phyloP scores from a whole-genome alignment of 305 asterid genomes.

The Solanum hybrid region DNA sequence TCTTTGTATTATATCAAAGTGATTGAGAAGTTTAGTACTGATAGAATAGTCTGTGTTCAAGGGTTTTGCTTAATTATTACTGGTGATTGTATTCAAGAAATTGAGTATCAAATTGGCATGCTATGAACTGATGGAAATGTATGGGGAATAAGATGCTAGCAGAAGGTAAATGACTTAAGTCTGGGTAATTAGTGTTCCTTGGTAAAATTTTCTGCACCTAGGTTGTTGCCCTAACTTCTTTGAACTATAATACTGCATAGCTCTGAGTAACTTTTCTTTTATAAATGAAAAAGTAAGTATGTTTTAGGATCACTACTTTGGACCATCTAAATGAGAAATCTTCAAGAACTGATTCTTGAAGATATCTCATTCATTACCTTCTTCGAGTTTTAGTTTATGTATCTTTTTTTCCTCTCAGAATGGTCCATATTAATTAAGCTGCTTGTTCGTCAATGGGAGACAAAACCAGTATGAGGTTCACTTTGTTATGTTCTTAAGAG shows the following conservation, averaged over 20 bases:
- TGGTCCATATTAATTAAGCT: background rate
- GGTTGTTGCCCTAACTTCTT: background rate
- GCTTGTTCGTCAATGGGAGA: background rate
- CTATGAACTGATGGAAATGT: background rate
- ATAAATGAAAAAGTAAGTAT: background rate
- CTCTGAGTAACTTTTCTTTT: background rate
- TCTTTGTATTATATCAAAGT: background rate
- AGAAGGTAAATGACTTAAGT: background rate
- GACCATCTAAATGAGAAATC: background rate
- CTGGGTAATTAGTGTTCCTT: background rate
- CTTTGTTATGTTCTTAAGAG: background rate
- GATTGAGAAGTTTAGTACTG: background rate
- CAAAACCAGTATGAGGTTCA: background rate
- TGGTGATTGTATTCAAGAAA: background rate
- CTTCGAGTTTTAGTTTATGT: background rate
- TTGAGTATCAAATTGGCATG: background rate
- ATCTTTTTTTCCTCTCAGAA: background rate
- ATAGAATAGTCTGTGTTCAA: background rate
- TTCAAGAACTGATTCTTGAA: background rate
- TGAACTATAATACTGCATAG: background rate
- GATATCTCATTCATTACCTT: background rate
- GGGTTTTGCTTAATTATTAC: background rate
- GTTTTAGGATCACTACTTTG: background rate
- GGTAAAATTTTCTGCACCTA: background rate
- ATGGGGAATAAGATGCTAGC: background rate